Percentiles rank a stretch among this genome's conserved stretches.
Evolutionary conservation across 2,329 filamentous ascomycete genomes (phyloP).

Genomic region (Tympanopsis confertula): DNA sequence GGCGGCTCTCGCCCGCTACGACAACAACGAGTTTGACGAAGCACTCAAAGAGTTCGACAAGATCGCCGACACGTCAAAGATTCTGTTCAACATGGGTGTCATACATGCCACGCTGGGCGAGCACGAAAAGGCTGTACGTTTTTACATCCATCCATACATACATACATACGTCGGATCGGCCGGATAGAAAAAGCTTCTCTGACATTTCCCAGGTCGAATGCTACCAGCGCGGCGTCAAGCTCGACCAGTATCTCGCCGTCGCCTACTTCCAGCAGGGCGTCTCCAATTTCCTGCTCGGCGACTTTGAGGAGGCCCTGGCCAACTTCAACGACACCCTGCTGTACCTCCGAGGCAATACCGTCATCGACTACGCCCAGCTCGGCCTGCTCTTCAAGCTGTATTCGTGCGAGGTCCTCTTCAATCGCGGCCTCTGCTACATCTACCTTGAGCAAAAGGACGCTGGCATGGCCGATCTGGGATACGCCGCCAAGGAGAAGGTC

Average conservation of each 20-base stretch:
- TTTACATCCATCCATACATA: slow-evolving; percentile 11
- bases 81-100: slow-evolving; percentile 95
- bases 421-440: slow-evolving; percentile 92
- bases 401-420: slow-evolving; percentile 95
- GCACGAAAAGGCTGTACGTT: slow-evolving; percentile 82
- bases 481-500: slow-evolving; percentile 88
- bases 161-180: not conserved
- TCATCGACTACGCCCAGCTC: slow-evolving; percentile 95
- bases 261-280: slow-evolving; percentile 98
- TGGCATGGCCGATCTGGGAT: slow-evolving; percentile 81
- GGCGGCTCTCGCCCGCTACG: slow-evolving; percentile 77
- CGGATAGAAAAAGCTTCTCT: slow-evolving; percentile 6
- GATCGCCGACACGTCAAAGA: slow-evolving; percentile 93
- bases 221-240: slow-evolving; percentile 79
- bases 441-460: slow-evolving; percentile 85
- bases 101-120: slow-evolving; percentile 94
- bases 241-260: slow-evolving; percentile 92
- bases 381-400: slow-evolving; percentile 93
- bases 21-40: slow-evolving; percentile 94
- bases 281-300: slow-evolving; percentile 90
- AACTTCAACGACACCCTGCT: slow-evolving; percentile 98
- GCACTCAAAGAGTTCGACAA: slow-evolving; percentile 71
- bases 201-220: slow-evolving; percentile 62
- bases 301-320: slow-evolving; percentile 94
- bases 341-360: slow-evolving; percentile 87